Percentiles rank a stretch among this genome's conserved stretches.
Conservation (phyloP, 441 rosid genomes). For the Syzygium malaccense region DNA sequence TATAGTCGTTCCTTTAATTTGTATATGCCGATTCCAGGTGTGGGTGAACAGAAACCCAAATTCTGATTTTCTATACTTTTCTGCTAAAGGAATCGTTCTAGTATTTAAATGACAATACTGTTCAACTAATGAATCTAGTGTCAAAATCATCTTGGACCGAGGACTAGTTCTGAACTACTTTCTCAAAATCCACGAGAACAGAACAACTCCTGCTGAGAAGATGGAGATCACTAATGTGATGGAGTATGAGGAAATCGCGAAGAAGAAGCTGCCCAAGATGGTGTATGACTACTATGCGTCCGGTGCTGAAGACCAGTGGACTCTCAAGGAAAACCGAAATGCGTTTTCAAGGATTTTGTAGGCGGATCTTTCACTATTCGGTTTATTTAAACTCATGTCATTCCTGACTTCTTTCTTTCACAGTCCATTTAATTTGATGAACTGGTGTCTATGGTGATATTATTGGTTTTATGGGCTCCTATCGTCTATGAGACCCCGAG, state of each 20-base stretch:
- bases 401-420: neutral
- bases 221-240: conserved; percentile 90
- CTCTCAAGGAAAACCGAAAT: conserved; percentile 69
- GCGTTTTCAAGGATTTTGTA: conserved; percentile 91
- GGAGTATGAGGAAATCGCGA: conserved; percentile 85
- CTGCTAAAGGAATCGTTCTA: neutral
- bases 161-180: neutral
- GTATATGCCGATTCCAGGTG: neutral
- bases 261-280: conserved; percentile 90
- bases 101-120: neutral
- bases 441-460: neutral
- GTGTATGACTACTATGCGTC: conserved; percentile 91
- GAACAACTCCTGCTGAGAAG: neutral
- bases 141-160: neutral
- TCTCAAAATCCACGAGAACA: neutral
- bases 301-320: conserved; percentile 98
- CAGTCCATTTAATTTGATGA: neutral
- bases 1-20: neutral
- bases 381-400: neutral
- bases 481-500: neutral
- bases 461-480: neutral
- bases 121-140: neutral
- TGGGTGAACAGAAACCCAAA: neutral
- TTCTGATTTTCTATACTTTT: neutral
- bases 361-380: conserved; percentile 7